A percentile compares a stretch with the other conserved stretches of the same genome.
Conservation (phyloP, 371 early-diverging fungal genomes). For the Basidiobolus meristosporus region DNA sequence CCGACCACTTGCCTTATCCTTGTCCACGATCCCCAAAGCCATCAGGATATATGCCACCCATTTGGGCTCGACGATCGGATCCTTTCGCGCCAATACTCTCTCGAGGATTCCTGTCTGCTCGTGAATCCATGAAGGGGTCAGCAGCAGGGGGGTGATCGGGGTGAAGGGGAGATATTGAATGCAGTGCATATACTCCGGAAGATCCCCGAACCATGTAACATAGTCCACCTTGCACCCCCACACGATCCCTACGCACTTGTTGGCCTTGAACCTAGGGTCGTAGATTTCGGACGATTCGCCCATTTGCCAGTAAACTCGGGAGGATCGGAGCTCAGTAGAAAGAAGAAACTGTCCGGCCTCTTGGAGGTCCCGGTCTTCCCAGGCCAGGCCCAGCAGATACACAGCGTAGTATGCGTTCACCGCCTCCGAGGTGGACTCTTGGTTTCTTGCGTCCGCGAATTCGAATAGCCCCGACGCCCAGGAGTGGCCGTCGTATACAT, state of each 20-base stretch:
- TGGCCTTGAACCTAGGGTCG: constrained; percentile 21
- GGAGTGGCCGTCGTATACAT: constrained; percentile 61
- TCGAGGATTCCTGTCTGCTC: constrained; percentile 11
- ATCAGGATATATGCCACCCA: constrained; percentile 33
- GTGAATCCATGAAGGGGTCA: constrained; percentile 29
- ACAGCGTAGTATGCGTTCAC: constrained; percentile 53
- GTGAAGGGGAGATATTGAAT: constrained; percentile 68
- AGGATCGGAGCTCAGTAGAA: constrained; percentile 28
- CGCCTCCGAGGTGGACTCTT: constrained; percentile 56
- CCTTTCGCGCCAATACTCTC: constrained; percentile 4
- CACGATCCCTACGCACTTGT: constrained; percentile 48
- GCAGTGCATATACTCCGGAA: constrained; percentile 46
- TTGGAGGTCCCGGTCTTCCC: constrained; percentile 13
- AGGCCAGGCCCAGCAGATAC: constrained; percentile 36
- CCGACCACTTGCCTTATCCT: constrained; percentile 15
- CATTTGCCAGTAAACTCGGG: constrained; percentile 34
- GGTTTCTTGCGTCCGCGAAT: constrained; percentile 45
- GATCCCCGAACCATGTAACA: constrained; percentile 11
- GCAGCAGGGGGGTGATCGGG: constrained; percentile 31
- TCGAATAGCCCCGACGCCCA: constrained; percentile 60
- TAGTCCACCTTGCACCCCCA: constrained; percentile 56
- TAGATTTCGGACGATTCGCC: constrained; percentile 11
- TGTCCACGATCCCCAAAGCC: constrained; percentile 26
- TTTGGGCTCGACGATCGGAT: constrained; percentile 11
- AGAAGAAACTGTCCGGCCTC: constrained; percentile 22